These are phyloP conservation scores for Gyrodon lividus DNA, from an alignment of 768 basidiomycete genomes.

Conservation along the genomic window DNA sequence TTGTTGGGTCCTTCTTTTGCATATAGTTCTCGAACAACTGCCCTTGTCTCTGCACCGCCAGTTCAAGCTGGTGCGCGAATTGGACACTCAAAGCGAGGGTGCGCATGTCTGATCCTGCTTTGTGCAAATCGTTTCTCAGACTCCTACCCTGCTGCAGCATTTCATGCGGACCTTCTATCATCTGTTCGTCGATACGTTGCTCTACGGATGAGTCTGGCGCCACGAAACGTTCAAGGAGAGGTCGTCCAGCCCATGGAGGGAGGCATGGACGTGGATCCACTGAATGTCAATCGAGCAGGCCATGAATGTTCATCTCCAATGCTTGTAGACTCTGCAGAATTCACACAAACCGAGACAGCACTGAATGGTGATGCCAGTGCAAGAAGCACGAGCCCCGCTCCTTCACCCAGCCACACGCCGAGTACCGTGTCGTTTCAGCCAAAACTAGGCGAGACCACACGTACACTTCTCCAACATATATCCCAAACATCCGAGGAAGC, in stretches of 20 bases:
- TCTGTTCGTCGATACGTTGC: slow-evolving; percentile 49
- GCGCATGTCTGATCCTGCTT: slow-evolving; percentile 11
- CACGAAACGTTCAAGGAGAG: not conserved
- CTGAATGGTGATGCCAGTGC: not conserved
- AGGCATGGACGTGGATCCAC: not conserved
- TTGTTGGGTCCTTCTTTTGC: not conserved
- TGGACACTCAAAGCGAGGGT: slow-evolving; percentile 69
- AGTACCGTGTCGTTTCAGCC: slow-evolving; percentile 2
- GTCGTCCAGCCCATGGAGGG: not conserved
- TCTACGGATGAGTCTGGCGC: slow-evolving; percentile 31
- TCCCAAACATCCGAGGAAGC: slow-evolving; percentile 60
- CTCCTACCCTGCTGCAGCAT: slow-evolving; percentile 29
- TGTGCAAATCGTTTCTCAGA: not conserved
- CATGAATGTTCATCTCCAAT: not conserved
- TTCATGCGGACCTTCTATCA: slow-evolving; percentile 41
- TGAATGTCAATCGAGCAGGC: not conserved
- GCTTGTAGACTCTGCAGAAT: slow-evolving; percentile 7
- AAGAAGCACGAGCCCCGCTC: not conserved
- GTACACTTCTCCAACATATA: slow-evolving; percentile 55
- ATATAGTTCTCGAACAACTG: slow-evolving; percentile 71
- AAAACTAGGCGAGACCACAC: slow-evolving; percentile 38
- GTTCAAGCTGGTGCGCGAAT: slow-evolving; percentile 65
- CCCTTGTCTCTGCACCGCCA: slow-evolving; percentile 74
- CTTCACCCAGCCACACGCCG: not conserved
- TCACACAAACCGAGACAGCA: not conserved